Percentiles rank a stretch among this genome's conserved stretches.
These are phyloP conservation scores for Caloboletus firmus DNA, from an alignment of 1,284 basidiomycete genomes.

Conservation along the genomic window DNA sequence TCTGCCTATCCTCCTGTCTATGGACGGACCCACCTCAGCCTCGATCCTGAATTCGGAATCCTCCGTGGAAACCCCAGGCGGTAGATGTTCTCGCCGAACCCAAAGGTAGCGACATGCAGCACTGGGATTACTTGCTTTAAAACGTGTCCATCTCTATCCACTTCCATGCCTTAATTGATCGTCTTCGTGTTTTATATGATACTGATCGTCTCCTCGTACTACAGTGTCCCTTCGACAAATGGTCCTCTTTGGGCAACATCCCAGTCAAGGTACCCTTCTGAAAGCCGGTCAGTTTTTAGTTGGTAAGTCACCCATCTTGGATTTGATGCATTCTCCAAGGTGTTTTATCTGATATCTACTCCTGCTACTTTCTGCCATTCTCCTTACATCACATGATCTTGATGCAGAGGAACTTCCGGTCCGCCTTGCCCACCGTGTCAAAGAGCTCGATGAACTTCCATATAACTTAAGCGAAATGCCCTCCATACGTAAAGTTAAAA, in stretches of 20 bases:
- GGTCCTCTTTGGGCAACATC: conserved; percentile 32
- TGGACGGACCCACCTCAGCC: background rate
- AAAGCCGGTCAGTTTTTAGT: conserved; percentile 31
- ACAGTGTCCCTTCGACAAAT: conserved; percentile 31
- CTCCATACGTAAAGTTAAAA: conserved; percentile 92
- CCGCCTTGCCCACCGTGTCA: conserved; percentile 91
- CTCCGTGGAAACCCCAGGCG: background rate
- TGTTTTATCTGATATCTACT: background rate
- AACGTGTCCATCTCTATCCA: background rate
- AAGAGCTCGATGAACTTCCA: conserved; percentile 93
- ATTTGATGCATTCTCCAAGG: background rate
- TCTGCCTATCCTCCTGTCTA: background rate
- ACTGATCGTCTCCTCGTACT: conserved; percentile 1
- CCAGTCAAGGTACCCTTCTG: conserved; percentile 31
- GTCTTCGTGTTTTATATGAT: background rate
- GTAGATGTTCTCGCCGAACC: background rate
- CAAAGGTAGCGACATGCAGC: background rate
- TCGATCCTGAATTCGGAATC: background rate
- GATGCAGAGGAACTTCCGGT: conserved; percentile 71
- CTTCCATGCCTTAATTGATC: background rate
- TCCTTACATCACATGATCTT: conserved; percentile 47
- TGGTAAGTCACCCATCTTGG: conserved; percentile 12
- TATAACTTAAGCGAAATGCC: conserved; percentile 91
- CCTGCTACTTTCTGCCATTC: background rate
- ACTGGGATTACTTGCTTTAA: background rate